phyloP scores from a whole-genome alignment of 306 rosid species.

The Rosa chinensis region DNA sequence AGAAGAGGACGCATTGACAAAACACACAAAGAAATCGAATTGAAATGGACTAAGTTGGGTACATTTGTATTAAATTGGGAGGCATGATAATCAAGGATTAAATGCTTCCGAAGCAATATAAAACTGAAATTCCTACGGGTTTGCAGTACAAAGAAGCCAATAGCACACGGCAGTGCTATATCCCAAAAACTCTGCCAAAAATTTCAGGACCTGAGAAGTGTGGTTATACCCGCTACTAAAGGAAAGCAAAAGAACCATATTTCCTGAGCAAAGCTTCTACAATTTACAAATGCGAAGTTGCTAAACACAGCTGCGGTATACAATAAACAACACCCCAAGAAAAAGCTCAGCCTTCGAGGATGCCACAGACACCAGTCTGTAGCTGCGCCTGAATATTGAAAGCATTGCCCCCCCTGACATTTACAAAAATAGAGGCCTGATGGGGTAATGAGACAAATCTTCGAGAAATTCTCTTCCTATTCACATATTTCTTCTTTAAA shows the following conservation, averaged over 20 bases:
- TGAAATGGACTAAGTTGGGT: not conserved
- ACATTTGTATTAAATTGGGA: not conserved
- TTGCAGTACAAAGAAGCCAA: constrained; percentile 23
- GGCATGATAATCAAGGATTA: not conserved
- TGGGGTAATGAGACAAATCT: constrained; percentile 6
- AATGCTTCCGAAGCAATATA: constrained; percentile 18
- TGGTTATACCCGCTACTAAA: not conserved
- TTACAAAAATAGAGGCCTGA: constrained; percentile 14
- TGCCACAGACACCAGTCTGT: constrained; percentile 1
- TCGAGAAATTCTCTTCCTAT: not conserved
- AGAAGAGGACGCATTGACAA: not conserved
- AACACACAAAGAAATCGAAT: not conserved
- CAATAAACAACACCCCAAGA: constrained; percentile 11
- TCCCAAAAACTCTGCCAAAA: constrained; percentile 39
- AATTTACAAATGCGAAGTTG: constrained; percentile 26
- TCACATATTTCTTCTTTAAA: constrained; percentile 24
- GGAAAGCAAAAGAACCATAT: not conserved
- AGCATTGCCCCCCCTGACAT: constrained; percentile 25
- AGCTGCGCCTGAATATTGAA: constrained; percentile 29
- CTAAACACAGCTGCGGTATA: constrained; percentile 26
- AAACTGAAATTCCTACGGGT: constrained; percentile 18
- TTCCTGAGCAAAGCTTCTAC: constrained; percentile 10
- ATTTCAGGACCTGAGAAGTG: constrained; percentile 20
- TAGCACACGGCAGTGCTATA: constrained; percentile 30
- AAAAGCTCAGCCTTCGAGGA: constrained; percentile 25